Conservation (phyloP, 768 basidiomycete species). For the Macrolepiota dolichaula region DNA sequence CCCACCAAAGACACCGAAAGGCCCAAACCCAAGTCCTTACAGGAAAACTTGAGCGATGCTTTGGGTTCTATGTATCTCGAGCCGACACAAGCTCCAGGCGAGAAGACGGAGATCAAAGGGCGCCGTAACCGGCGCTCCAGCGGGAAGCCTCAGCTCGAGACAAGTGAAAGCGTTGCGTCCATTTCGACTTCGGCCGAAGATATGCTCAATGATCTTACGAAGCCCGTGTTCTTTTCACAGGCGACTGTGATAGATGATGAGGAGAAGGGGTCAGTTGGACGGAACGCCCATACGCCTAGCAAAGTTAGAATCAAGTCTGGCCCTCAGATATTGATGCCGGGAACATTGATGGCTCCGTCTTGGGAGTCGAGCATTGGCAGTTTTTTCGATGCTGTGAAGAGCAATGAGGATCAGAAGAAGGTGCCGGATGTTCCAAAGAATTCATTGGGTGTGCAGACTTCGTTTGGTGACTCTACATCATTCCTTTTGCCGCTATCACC, state of each 20-base stretch:
- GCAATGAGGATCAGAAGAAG: conserved; percentile 16
- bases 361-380: conserved; percentile 35
- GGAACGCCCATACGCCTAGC: conserved; percentile 18
- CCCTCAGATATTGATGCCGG: conserved; percentile 48
- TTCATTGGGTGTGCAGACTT: conserved; percentile 7
- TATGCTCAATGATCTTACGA: conserved; percentile 41
- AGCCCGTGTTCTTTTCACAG: conserved; percentile 39
- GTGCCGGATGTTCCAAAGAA: conserved; percentile 19
- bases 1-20: conserved; percentile 12
- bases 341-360: conserved; percentile 50
- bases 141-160: conserved; percentile 22
- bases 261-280: conserved; percentile 7
- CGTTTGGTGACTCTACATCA: background rate
- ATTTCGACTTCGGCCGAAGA: conserved; percentile 45
- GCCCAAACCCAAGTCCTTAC: background rate
- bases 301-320: conserved; percentile 20
- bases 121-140: conserved; percentile 25
- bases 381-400: conserved; percentile 12
- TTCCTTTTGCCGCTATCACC: conserved; percentile 17
- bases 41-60: conserved; percentile 33
- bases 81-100: conserved; percentile 17
- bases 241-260: conserved; percentile 25
- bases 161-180: conserved; percentile 45
- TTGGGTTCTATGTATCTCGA: conserved; percentile 45
- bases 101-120: conserved; percentile 32